Conservation (phyloP, 2,329 filamentous ascomycete genomes). For the Calonectria naviculata region DNA sequence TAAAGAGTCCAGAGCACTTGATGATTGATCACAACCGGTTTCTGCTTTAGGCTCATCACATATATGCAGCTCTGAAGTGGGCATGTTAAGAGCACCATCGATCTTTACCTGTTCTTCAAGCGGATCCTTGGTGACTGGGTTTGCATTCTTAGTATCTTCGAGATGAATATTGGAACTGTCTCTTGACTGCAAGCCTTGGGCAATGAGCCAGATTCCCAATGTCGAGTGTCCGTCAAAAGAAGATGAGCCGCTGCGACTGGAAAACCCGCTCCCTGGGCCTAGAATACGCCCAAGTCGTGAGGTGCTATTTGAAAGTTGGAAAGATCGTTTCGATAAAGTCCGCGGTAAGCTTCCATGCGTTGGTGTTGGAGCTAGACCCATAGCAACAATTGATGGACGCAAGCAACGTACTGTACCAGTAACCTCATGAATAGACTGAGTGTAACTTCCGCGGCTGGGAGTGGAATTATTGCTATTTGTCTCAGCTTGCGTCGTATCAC, state of each 20-base stretch:
- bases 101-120: background rate
- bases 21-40: background rate
- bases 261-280: conserved; percentile 41
- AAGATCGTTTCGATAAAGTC: conserved; percentile 23
- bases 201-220: conserved; percentile 50
- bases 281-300: conserved; percentile 34
- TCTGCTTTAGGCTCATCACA: background rate
- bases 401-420: conserved; percentile 10
- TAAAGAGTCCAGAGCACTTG: background rate
- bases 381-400: conserved; percentile 7
- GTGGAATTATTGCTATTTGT: background rate
- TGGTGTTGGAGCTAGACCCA: background rate
- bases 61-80: background rate
- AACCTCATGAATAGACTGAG: background rate
- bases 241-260: conserved; percentile 43
- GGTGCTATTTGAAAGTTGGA: conserved; percentile 31
- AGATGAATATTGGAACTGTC: conserved; percentile 35
- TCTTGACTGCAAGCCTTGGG: conserved; percentile 45
- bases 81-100: too few relatives aligned
- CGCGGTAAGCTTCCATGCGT: conserved; percentile 16
- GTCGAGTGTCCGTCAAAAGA: conserved; percentile 47
- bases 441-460: background rate
- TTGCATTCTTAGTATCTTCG: conserved; percentile 23
- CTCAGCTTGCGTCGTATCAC: background rate
- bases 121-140: background rate